These are phyloP conservation scores for Prillingera fragicola DNA, from an alignment of 1,284 basidiomycete species.

Conservation along the genomic window DNA sequence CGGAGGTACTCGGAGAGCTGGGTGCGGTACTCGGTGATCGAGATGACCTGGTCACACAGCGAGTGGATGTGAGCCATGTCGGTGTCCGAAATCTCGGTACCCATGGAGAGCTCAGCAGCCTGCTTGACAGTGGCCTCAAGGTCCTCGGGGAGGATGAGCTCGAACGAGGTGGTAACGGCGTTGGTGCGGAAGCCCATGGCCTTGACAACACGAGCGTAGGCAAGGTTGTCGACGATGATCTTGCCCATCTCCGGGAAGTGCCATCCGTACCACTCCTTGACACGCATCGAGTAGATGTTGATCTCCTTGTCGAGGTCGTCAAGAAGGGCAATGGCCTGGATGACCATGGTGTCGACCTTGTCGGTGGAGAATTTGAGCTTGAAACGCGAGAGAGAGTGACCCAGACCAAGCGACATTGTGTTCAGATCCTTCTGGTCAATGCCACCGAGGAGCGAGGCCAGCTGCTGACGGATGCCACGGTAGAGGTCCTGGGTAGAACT, in stretches of 20 bases:
- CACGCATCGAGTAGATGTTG: constrained; percentile 98
- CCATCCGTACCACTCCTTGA: constrained; percentile 99
- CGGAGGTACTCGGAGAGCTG: constrained; percentile 91
- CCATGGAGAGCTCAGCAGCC: constrained; percentile 95
- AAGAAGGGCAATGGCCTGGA: constrained; percentile 96
- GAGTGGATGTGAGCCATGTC: constrained; percentile 93
- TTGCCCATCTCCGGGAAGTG: constrained; percentile 99
- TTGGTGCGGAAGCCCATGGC: constrained; percentile 94
- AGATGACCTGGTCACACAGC: constrained; percentile 94
- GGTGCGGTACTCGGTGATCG: constrained; percentile 86
- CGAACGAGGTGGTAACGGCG: constrained; percentile 76
- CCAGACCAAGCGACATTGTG: constrained; percentile 95
- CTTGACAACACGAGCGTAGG: constrained; percentile 88
- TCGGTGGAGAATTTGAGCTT: constrained; percentile 99
- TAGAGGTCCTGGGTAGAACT: constrained; percentile 73
- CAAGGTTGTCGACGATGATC: constrained; percentile 93
- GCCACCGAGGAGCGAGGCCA: constrained; percentile 79
- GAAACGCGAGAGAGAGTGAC: constrained; percentile 92
- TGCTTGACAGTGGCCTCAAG: constrained; percentile 85
- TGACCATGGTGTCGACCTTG: constrained; percentile 99
- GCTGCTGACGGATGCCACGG: constrained; percentile 89
- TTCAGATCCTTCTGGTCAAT: constrained; percentile 91
- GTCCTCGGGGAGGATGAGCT: constrained; percentile 87
- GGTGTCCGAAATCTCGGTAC: constrained; percentile 93
- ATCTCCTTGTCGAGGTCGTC: constrained; percentile 99